phyloP scores from a whole-genome alignment of 768 basidiomycete genomes.

The Amanita molliuscula region DNA sequence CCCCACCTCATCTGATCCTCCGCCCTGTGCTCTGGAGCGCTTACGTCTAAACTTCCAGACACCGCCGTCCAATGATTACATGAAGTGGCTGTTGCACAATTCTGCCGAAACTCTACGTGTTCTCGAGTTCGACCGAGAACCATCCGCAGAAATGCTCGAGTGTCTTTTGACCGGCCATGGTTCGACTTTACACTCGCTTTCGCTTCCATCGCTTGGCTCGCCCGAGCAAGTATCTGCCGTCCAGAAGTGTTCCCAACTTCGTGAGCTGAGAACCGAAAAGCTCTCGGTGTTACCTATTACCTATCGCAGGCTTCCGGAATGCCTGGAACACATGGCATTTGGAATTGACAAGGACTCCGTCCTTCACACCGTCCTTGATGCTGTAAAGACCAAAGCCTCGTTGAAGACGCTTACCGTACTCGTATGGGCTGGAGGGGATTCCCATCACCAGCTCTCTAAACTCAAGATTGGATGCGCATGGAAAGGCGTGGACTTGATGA shows the following conservation, averaged over 20 bases:
- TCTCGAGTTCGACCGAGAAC: conserved; percentile 54
- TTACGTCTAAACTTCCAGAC: conserved; percentile 58
- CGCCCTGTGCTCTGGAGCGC: conserved; percentile 36
- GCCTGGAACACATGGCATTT: conserved; percentile 46
- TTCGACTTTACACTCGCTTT: conserved; percentile 38
- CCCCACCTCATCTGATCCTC: conserved; percentile 30
- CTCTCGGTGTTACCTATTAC: conserved; percentile 8
- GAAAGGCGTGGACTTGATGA: conserved; percentile 43
- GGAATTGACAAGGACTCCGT: conserved; percentile 47
- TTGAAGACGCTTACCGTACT: conserved; percentile 44
- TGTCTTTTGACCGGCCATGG: conserved; percentile 42
- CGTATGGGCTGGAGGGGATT: conserved; percentile 39
- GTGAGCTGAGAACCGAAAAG: conserved; percentile 47
- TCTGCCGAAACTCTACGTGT: conserved; percentile 37
- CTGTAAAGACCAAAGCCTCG: conserved; percentile 33
- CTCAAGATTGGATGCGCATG: conserved; percentile 58
- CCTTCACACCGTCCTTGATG: conserved; percentile 43
- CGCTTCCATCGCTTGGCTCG: conserved; percentile 44
- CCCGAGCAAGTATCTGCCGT: conserved; percentile 36
- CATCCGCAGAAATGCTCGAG: conserved; percentile 42
- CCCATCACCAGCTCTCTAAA: conserved; percentile 37
- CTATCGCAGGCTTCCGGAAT: conserved; percentile 5
- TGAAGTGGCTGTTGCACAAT: conserved; percentile 60
- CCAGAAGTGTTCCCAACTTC: conserved; percentile 37
- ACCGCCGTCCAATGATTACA: conserved; percentile 50